Base-by-base conservation (phyloP, 148 eudicot genomes). In the Talinum fruticosum region DNA sequence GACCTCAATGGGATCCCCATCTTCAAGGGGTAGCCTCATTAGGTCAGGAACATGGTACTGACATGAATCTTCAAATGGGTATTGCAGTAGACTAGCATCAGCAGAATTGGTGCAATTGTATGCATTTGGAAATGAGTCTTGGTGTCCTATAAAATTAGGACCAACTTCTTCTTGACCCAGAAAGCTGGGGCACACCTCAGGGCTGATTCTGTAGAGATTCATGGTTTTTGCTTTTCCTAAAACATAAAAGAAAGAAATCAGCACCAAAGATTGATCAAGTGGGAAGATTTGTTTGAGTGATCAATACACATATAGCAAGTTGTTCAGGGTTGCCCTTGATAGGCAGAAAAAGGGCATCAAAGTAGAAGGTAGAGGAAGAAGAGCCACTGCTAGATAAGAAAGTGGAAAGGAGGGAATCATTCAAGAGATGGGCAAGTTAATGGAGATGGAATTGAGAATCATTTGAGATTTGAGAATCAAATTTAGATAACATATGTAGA, bases 1-100 rank as follows among this genome's bases (percentile, higher is more conserved):
- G 2, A 86, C 73, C 41, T 86, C 86, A 36, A 66, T 44, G 3
- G 47, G 30, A 38, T n/a, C 49, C 0, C 79, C 79, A 32, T 76
- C 73, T 32, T 28, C 74, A 15, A 44, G 10, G 0, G 74, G 75
- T 29, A 13, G 16, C 41, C n/a, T 21, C 21, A 6, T 30, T 7
- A 28, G 15, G 28, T 72, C 38, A 30, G 75, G 72, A 26, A 80
- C 33, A 68, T 69, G 79, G 24, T 37, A 68, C 30, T 74, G 64
- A 24, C 28, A 59, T 59, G n/a, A n/a, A 6, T 59, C 74, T 26
- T 80, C 49, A 53, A 68, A 38, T 14, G 62, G 26, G 18, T 32
- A 54, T 34, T 72, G 62, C 16, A 59, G 12, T 0, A 1, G 7
- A 29, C 54, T 38, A 66, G 53, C 18, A 18, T 44, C 49, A 35